phyloP scores from a whole-genome alignment of 352 stramenopile genomes.

The Globisporangium rhizosaccharum region DNA sequence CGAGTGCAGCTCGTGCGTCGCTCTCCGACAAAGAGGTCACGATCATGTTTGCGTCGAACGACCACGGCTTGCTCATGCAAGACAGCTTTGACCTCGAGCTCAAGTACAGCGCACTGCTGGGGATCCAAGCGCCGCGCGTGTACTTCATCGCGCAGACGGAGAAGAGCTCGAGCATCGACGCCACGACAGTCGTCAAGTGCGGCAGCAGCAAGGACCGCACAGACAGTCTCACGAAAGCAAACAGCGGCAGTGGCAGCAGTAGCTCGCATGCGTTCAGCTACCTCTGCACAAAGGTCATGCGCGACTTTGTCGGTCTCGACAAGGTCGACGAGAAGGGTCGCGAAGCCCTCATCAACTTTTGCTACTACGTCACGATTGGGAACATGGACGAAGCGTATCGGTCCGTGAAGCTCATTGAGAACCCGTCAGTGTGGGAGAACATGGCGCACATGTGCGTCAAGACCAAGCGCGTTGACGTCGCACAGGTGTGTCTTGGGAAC shows the following conservation, averaged over 20 bases:
- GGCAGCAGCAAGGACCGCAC: constrained; percentile 26
- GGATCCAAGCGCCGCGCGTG: constrained; percentile 78
- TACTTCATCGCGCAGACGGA: constrained; percentile 66
- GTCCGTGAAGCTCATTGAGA: constrained; percentile 91
- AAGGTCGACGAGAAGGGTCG: constrained; percentile 84
- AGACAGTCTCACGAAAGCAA: constrained; percentile 15
- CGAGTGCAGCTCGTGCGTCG: constrained; percentile 4
- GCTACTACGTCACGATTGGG: constrained; percentile 92
- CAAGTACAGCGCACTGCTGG: constrained; percentile 78
- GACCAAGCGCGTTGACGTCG: constrained; percentile 92
- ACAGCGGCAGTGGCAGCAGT: constrained; percentile 5
- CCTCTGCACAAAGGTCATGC: constrained; percentile 84
- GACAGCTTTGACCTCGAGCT: constrained; percentile 85
- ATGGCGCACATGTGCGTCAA: constrained; percentile 97
- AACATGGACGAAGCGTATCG: constrained; percentile 95
- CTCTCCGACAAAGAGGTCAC: constrained; percentile 82
- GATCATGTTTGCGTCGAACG: constrained; percentile 90
- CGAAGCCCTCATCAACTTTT: constrained; percentile 92
- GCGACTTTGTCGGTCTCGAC: constrained; percentile 91
- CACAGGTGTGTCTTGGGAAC: constrained; percentile 92
- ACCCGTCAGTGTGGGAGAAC: constrained; percentile 92
- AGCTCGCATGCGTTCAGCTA: constrained; percentile 35
- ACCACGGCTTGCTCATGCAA: constrained; percentile 89
- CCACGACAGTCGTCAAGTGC: constrained; percentile 32
- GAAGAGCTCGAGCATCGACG: constrained; percentile 28